These are phyloP conservation scores for Stygiomarasmius scandens DNA, from an alignment of 1,284 basidiomycete species.

Conservation along the genomic window DNA sequence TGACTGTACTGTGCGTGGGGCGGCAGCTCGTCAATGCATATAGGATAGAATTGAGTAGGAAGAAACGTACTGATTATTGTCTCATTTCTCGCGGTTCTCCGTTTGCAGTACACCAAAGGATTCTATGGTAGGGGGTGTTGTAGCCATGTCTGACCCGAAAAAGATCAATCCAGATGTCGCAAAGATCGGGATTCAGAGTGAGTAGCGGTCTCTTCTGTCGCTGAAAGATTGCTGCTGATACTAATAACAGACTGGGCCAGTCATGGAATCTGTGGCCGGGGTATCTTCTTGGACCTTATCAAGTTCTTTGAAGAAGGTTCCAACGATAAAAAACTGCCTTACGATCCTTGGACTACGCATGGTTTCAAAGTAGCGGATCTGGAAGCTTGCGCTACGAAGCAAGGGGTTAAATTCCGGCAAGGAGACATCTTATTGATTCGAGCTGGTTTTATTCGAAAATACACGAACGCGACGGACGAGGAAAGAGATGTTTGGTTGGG, in stretches of 20 bases:
- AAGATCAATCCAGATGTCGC: slow-evolving; percentile 51
- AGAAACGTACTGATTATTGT: too few relatives aligned
- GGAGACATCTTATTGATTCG: slow-evolving; percentile 66
- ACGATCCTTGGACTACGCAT: slow-evolving; percentile 68
- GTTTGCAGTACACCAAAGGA: slow-evolving; percentile 46
- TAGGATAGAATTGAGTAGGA: too few relatives aligned
- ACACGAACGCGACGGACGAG: slow-evolving; percentile 45
- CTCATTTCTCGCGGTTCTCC: too few relatives aligned
- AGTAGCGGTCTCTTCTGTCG: slow-evolving; percentile 25
- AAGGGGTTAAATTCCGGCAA: slow-evolving; percentile 59
- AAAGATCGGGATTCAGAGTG: slow-evolving; percentile 70
- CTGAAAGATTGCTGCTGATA: too few relatives aligned
- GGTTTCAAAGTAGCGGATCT: slow-evolving; percentile 59
- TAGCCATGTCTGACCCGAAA: slow-evolving; percentile 51
- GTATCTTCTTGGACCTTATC: slow-evolving; percentile 71
- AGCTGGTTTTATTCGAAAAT: slow-evolving; percentile 70
- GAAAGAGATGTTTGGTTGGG: slow-evolving; percentile 48
- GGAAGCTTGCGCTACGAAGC: slow-evolving; percentile 60
- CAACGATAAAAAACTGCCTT: slow-evolving; percentile 47
- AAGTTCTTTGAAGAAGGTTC: slow-evolving; percentile 45
- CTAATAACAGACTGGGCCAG: slow-evolving; percentile 61
- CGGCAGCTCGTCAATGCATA: too few relatives aligned
- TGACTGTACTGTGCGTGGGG: background rate
- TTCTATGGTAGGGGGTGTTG: slow-evolving; percentile 47
- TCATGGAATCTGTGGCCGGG: slow-evolving; percentile 75